Percentiles rank a stretch among this genome's conserved stretches.
Conservation (phyloP, 1,139 yeast genomes). For the Kluyveromyces marxianus region DNA sequence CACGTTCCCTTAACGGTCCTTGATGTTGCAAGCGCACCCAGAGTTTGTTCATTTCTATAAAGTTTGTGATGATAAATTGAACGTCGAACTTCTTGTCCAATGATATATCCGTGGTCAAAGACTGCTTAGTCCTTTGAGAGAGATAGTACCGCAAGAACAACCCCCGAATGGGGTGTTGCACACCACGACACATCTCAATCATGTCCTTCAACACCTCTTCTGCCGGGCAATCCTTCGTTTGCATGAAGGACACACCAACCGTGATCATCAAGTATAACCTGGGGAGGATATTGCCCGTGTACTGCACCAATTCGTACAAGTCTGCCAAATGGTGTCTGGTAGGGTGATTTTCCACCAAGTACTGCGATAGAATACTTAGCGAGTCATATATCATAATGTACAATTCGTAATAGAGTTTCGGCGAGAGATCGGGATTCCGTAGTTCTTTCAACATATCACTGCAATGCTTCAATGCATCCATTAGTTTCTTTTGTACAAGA, state of each 20-base stretch:
- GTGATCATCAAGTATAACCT: conserved; percentile 90
- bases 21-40: conserved; percentile 97
- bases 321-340: conserved; percentile 73
- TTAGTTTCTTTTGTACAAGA: conserved; percentile 56
- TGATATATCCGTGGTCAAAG: conserved; percentile 40
- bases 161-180: conserved; percentile 90
- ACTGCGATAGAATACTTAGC: conserved; percentile 57
- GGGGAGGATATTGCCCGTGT: conserved; percentile 89
- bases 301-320: conserved; percentile 88
- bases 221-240: conserved; percentile 69
- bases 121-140: conserved; percentile 73
- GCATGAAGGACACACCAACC: conserved; percentile 85
- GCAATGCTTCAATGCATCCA: conserved; percentile 87
- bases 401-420: conserved; percentile 89
- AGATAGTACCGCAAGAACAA: conserved; percentile 81
- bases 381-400: conserved; percentile 84
- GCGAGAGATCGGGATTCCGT: conserved; percentile 67
- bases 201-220: conserved; percentile 88
- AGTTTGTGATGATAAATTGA: conserved; percentile 76
- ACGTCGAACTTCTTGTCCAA: conserved; percentile 35
- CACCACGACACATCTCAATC: conserved; percentile 99
- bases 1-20: conserved; percentile 83
- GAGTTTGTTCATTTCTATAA: conserved; percentile 92
- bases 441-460: conserved; percentile 77
- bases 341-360: conserved; percentile 60